Evolutionary conservation across 345 rosid species (phyloP).

Genomic region (Citrus hindsii): DNA sequence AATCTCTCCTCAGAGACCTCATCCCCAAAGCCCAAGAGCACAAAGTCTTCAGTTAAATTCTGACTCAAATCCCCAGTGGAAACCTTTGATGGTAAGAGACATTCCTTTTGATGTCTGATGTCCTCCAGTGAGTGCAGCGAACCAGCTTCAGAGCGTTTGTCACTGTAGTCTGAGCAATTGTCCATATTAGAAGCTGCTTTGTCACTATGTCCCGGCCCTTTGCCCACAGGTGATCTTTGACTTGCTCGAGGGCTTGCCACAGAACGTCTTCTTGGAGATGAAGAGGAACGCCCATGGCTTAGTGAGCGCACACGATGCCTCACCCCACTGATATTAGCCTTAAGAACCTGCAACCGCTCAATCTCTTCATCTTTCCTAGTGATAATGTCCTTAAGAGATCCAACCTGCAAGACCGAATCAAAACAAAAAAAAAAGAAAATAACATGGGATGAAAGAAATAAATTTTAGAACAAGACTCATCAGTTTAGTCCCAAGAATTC

Average conservation of each 20-base stretch:
- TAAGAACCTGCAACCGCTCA: conserved; percentile 52
- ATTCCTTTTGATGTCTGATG: conserved; percentile 29
- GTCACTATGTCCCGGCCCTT: conserved; percentile 34
- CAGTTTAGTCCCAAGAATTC: background rate
- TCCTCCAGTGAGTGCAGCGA: conserved; percentile 60
- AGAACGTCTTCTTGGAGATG: conserved; percentile 73
- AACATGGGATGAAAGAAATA: background rate
- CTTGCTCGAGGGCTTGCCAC: conserved; percentile 40
- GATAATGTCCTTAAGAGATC: conserved; percentile 65
- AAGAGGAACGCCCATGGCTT: conserved; percentile 59
- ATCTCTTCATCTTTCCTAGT: conserved; percentile 81
- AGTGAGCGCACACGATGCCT: conserved; percentile 43
- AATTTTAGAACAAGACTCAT: background rate
- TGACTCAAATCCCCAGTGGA: conserved; percentile 28
- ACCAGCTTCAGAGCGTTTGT: conserved; percentile 67
- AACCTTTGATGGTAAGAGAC: conserved; percentile 36
- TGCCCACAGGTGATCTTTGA: conserved; percentile 31
- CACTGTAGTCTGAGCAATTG: conserved; percentile 55
- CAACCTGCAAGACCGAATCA: conserved; percentile 44
- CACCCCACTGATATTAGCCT: conserved; percentile 38
- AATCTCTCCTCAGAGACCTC: conserved; percentile 80
- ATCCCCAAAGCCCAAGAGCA: conserved; percentile 69
- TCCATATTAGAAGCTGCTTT: conserved; percentile 63
- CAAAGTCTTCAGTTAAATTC: conserved; percentile 53
- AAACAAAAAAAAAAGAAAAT: conserved; percentile 1